phyloP scores from a whole-genome alignment of 345 rosid species.

The Citrus sp. region DNA sequence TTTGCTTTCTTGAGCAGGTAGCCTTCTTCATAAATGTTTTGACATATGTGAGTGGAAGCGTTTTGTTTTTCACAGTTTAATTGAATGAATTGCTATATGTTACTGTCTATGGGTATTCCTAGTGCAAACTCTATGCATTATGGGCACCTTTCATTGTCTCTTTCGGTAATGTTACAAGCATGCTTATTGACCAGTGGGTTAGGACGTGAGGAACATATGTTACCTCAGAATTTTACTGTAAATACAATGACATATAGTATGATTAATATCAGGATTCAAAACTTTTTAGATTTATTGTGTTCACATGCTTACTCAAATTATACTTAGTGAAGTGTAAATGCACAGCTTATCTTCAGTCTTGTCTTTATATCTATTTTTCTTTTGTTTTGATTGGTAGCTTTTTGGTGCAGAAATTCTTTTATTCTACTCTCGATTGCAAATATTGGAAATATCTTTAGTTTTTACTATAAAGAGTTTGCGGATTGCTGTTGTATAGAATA shows the following conservation, averaged over 20 bases:
- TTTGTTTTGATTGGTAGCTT: neutral
- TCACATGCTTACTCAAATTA: neutral
- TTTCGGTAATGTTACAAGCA: neutral
- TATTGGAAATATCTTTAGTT: neutral
- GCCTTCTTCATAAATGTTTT: conserved; percentile 13
- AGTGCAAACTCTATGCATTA: neutral
- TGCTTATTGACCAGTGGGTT: neutral
- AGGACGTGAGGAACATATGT: neutral
- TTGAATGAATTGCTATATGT: neutral
- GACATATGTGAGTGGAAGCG: conserved; percentile 3
- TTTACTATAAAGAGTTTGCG: neutral
- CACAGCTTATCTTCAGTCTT: neutral
- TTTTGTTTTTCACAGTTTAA: neutral
- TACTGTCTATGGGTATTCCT: neutral
- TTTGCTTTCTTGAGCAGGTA: conserved; percentile 95
- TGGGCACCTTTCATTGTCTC: neutral
- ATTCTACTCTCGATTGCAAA: neutral
- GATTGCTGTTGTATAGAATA: neutral
- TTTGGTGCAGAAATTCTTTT: neutral
- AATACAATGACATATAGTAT: neutral
- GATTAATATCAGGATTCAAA: neutral
- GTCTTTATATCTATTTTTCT: neutral
- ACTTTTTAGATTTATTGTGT: neutral
- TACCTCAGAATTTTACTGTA: conserved; percentile 1
- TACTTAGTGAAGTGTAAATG: neutral